Conservation (phyloP, 495 filamentous ascomycete genomes). For the Aspergillus incahuasiensis region DNA sequence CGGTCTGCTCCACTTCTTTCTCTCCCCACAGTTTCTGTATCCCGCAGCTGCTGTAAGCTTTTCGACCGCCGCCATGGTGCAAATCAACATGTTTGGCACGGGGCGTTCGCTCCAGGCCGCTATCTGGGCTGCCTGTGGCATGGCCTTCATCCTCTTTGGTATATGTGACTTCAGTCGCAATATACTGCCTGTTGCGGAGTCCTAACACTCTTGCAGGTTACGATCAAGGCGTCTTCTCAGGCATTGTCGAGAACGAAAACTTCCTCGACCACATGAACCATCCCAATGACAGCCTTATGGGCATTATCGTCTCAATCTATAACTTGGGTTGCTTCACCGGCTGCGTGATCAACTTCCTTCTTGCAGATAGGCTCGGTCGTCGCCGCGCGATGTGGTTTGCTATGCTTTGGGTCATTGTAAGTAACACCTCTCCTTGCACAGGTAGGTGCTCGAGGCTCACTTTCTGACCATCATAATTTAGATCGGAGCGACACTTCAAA, state of each 20-base stretch:
- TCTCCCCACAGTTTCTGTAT: not conserved
- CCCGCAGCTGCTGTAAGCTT: not conserved
- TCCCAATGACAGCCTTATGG: slow-evolving; percentile 38
- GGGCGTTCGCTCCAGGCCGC: slow-evolving; percentile 18
- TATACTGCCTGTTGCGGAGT: not conserved
- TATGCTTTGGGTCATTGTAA: slow-evolving; percentile 32
- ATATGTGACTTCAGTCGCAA: not conserved
- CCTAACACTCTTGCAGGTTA: slow-evolving; percentile 29
- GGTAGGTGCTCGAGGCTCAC: too few relatives aligned
- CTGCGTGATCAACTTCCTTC: slow-evolving; percentile 40
- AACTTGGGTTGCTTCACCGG: slow-evolving; percentile 48
- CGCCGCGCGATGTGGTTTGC: slow-evolving; percentile 40
- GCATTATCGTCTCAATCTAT: slow-evolving; percentile 48
- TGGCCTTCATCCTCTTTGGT: slow-evolving; percentile 25
- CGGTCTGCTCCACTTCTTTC: not conserved
- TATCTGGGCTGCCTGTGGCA: slow-evolving; percentile 21
- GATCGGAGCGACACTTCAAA: slow-evolving; percentile 42
- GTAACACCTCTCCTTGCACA: not conserved
- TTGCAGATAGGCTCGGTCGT: slow-evolving; percentile 48
- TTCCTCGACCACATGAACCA: slow-evolving; percentile 43
- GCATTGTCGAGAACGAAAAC: slow-evolving; percentile 44
- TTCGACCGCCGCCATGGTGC: slow-evolving; percentile 8
- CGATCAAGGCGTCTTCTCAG: slow-evolving; percentile 53
- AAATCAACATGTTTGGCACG: slow-evolving; percentile 18
- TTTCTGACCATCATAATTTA: not conserved